A percentile compares a stretch with the other conserved stretches of the same genome.
These are phyloP conservation scores for Leucosporidium scottii DNA, from an alignment of 768 basidiomycete species.

Conservation along the genomic window DNA sequence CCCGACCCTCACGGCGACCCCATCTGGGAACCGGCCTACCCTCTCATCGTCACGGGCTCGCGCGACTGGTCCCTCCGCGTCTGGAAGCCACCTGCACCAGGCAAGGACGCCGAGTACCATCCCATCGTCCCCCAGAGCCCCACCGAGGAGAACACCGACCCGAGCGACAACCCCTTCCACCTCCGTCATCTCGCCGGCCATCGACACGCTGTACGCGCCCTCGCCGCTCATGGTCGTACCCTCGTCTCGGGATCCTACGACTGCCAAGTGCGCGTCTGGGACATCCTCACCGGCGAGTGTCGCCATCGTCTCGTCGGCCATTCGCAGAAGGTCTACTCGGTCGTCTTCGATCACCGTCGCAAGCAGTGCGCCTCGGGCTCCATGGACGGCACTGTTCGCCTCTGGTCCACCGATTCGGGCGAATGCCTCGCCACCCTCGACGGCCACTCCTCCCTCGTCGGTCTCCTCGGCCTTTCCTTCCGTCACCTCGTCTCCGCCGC, in stretches of 20 bases:
- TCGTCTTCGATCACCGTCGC: constrained; percentile 77
- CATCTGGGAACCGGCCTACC: constrained; percentile 57
- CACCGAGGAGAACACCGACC: constrained; percentile 40
- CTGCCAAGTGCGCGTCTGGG: constrained; percentile 51
- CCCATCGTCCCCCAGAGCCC: constrained; percentile 54
- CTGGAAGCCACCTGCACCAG: constrained; percentile 61
- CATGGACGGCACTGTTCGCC: constrained; percentile 93
- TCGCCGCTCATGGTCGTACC: constrained; percentile 64
- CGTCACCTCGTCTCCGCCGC: constrained; percentile 91
- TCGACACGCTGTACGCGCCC: constrained; percentile 71
- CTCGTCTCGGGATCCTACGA: constrained; percentile 89
- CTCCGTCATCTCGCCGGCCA: constrained; percentile 74
- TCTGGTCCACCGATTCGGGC: constrained; percentile 84
- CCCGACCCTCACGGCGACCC: constrained; percentile 54
- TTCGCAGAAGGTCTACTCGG: constrained; percentile 81
- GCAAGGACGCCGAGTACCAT: constrained; percentile 67
- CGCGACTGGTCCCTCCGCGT: constrained; percentile 61
- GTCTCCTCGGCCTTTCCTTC: constrained; percentile 79
- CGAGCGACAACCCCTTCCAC: constrained; percentile 78
- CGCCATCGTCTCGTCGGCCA: constrained; percentile 77
- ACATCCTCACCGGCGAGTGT: constrained; percentile 50
- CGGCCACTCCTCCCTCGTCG: constrained; percentile 92
- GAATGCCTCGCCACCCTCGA: constrained; percentile 70
- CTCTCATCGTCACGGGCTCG: constrained; percentile 66
- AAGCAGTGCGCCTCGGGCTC: constrained; percentile 93